phyloP scores from a whole-genome alignment of 2,329 filamentous ascomycete genomes.

The Nannizziopsis barbatae region DNA sequence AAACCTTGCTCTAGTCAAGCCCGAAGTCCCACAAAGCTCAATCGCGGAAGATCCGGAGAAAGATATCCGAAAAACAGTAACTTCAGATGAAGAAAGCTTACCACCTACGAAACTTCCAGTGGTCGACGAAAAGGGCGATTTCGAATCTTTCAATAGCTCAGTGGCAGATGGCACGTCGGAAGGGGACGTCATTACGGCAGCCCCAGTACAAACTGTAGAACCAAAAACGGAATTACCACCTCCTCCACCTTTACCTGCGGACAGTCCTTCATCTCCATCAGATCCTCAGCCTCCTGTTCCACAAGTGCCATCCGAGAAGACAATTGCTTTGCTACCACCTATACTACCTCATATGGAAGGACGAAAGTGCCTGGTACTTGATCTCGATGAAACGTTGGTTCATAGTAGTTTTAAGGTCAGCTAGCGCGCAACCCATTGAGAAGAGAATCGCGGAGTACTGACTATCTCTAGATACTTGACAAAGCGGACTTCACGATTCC shows the following conservation, averaged over 20 bases:
- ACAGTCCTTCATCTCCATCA: slow-evolving; percentile 29
- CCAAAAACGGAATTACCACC: slow-evolving; percentile 44
- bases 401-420: slow-evolving; percentile 95
- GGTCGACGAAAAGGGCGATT: slow-evolving; percentile 39
- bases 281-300: slow-evolving; percentile 34
- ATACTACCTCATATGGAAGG: slow-evolving; percentile 68
- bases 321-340: slow-evolving; percentile 69
- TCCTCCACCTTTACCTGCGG: slow-evolving; percentile 40
- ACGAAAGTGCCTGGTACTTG: slow-evolving; percentile 86
- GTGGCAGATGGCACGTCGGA: slow-evolving; percentile 35
- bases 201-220: slow-evolving; percentile 33
- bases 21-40: not conserved
- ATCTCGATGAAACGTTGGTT: slow-evolving; percentile 91
- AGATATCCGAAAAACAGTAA: not conserved
- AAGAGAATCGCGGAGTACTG: slow-evolving; percentile 16
- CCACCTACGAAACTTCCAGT: slow-evolving; percentile 13
- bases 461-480: slow-evolving; percentile 62
- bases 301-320: slow-evolving; percentile 37
- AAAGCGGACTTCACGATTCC: slow-evolving; percentile 98
- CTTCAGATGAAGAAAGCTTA: slow-evolving; percentile 3
- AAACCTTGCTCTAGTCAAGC: not conserved
- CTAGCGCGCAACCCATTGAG: slow-evolving; percentile 7
- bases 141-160: slow-evolving; percentile 54
- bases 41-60: not conserved
- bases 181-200: slow-evolving; percentile 38